Evolutionary conservation across 73 alveolate species (phyloP), one percentile per base, ranked within the genome.

Genomic region (Paramecium biaurelia): DNA sequence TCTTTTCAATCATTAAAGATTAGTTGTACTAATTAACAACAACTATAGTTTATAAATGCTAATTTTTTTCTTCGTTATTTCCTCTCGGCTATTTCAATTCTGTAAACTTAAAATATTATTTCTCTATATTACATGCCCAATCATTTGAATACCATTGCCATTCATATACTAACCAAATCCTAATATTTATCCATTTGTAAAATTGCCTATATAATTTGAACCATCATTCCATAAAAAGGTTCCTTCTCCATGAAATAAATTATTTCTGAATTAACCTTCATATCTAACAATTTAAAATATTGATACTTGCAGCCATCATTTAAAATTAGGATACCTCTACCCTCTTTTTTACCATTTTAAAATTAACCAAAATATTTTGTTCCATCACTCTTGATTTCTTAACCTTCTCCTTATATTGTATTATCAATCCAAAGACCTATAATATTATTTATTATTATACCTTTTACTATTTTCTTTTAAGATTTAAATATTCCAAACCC

Each of bases 241-340:
- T 10, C 87, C 87, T 37, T 34, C 87, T 10, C 87, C 87, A 74
- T 74, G 5, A 14, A 74, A 28, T 18, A 1, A n/a, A 74, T 74
- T 74, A 14, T 74, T 74, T 74, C 20, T 32, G 35, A 74, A 74
- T 34, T 37, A 28, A 23, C 87, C 87, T 74, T 74, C 87, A 74
- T 74, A 74, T 74, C 87, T 74, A 21, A 74, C 15, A 4, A 12
- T 18, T 6, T 74, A 74, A 32, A 9, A 37, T 21, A 15, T 28
- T 74, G 6, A 74, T 74, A 74, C 87, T 74, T 74, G 87, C 87
- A 74, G 57, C 67, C 57, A 34, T 74, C 87, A 14, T 74, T 74
- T 28, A 74, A 74, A 1, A 28, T 28, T 15, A 34, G 58, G 2
- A 74, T 37, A 20, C 87, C 87, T 41, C 59, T 74, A 2, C 87